Base-by-base conservation (phyloP, 75 land plant genomes). In the Sequoiadendron giganteum region DNA sequence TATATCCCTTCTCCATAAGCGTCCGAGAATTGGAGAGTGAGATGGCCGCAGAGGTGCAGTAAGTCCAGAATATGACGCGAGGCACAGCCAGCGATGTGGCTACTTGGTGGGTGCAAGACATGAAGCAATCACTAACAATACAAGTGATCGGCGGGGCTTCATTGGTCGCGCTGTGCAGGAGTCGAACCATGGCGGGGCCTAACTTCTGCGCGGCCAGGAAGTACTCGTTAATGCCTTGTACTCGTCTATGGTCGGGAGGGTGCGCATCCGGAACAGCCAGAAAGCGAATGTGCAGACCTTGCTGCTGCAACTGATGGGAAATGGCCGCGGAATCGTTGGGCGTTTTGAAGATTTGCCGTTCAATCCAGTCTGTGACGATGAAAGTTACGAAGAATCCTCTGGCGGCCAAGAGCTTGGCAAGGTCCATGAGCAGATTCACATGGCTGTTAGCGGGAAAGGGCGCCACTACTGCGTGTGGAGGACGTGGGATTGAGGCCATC, bases 81-180 rank as follows among this genome's bases (percentile, higher is more conserved):
- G 85, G 85, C 30, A 83, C 15, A 21, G 1, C 47, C 25, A 83
- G 85, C 7, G 10, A 6, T 2, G 49, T 28, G 30, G 55, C 32
- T n/a, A 48, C 36, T n/a, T 83, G 85, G 34, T 83, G 36, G 4
- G 85, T 83, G 11, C 30, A 19, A 13, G 85, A 48, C 18, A 84
- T 19, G 47, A 49, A 84, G 54, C 85, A 43, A 48, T 49, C 85
- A n/a, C 34, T 43, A 10, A 84, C 28, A 10, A 84, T 84, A 9
- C 85, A 84, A 84, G 85, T 84, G 36, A 84, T 49, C 1, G 85
- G 85, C 49, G 85, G 85, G 7, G 49, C 36, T 10, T 48, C 36
- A 1, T 84, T 34, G 55, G 45, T 16, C 3, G 15, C 18, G 5
- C n/a, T 84, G 3, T 38, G 16, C 43, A 40, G 42, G 43, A 19